phyloP scores from a whole-genome alignment of 768 basidiomycete genomes.

The Hortiboletus flavorubellus region DNA sequence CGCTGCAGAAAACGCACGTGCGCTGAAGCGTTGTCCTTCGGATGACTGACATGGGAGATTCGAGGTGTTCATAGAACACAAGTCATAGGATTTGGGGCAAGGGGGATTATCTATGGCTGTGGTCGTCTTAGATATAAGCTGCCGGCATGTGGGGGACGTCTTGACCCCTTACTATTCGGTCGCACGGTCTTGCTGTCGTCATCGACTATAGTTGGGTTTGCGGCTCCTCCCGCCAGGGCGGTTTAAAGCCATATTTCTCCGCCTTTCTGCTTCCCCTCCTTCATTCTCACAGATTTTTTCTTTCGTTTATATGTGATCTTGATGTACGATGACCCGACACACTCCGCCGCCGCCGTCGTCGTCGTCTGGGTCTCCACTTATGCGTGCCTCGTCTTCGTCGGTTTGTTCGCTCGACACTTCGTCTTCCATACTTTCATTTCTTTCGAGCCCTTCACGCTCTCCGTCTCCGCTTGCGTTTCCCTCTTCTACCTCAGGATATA shows the following conservation, averaged over 20 bases:
- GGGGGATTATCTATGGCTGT: neutral
- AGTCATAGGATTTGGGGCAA: neutral
- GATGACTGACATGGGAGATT: neutral
- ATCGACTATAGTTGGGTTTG: neutral
- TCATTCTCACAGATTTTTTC: neutral
- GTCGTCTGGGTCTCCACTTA: neutral
- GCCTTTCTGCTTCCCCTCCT: neutral
- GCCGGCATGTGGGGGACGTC: neutral
- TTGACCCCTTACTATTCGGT: neutral
- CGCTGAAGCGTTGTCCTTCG: neutral
- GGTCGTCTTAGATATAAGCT: neutral
- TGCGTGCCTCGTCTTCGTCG: neutral
- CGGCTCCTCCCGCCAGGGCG: neutral
- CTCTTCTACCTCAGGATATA: neutral
- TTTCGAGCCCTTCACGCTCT: neutral
- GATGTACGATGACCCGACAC: slow-evolving; percentile 7
- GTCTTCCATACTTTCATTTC: slow-evolving; percentile 4
- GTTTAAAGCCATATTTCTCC: neutral
- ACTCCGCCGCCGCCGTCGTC: neutral
- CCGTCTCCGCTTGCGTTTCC: neutral
- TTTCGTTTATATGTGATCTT: neutral
- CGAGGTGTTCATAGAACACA: neutral
- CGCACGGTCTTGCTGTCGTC: neutral
- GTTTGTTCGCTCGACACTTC: neutral
- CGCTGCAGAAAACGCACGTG: neutral